Evolutionary conservation across 192 early-diverging fungal species (phyloP).

Genomic region (Spinellus fusiger): DNA sequence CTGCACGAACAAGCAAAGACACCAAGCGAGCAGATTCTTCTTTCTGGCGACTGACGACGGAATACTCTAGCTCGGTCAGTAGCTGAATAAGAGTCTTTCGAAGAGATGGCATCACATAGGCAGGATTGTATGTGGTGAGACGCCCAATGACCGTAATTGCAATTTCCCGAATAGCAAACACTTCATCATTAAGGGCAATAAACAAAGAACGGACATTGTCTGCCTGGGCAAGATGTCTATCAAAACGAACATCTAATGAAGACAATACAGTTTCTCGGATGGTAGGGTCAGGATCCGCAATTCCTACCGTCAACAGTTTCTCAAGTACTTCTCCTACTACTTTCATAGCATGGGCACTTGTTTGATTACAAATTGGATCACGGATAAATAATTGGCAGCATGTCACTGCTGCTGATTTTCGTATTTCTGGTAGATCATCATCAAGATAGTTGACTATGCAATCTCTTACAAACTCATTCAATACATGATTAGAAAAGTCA

Average conservation of each 20-base stretch:
- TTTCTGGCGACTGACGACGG: slow-evolving; percentile 72
- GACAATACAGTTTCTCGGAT: slow-evolving; percentile 76
- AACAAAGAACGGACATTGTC: slow-evolving; percentile 86
- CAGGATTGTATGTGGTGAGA: slow-evolving; percentile 81
- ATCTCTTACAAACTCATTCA: slow-evolving; percentile 88
- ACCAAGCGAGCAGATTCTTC: slow-evolving; percentile 82
- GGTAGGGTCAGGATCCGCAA: slow-evolving; percentile 73
- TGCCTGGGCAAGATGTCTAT: slow-evolving; percentile 84
- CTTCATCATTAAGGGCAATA: slow-evolving; percentile 87
- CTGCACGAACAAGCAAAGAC: slow-evolving; percentile 65
- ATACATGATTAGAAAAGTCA: slow-evolving; percentile 76
- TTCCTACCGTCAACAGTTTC: slow-evolving; percentile 80
- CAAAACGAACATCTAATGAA: slow-evolving; percentile 77
- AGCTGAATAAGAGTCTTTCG: slow-evolving; percentile 82
- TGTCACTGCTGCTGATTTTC: slow-evolving; percentile 81
- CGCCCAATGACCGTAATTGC: slow-evolving; percentile 84
- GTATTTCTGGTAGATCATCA: slow-evolving; percentile 67
- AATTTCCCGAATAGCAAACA: slow-evolving; percentile 78
- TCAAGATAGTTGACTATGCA: slow-evolving; percentile 78
- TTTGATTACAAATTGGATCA: slow-evolving; percentile 79
- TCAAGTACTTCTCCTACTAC: slow-evolving; percentile 86
- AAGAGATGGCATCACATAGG: slow-evolving; percentile 86
- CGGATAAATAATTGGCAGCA: slow-evolving; percentile 76
- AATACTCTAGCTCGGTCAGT: slow-evolving; percentile 88
- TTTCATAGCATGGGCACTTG: slow-evolving; percentile 68